Conservation (phyloP, 2,329 filamentous ascomycete species). For the Cladosporium colombiae region DNA sequence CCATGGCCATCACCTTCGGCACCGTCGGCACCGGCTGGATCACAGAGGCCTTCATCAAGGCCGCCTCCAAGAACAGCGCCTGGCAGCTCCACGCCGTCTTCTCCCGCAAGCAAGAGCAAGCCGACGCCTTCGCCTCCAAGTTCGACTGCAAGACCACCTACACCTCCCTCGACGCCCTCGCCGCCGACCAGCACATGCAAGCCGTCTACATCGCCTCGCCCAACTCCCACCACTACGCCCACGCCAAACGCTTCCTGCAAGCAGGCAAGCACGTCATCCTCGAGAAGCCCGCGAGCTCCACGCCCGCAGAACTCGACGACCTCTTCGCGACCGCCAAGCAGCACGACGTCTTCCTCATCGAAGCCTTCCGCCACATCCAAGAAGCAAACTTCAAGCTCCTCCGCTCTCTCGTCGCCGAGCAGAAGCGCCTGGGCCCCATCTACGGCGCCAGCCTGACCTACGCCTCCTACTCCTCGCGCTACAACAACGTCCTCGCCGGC, state of each 20-base stretch:
- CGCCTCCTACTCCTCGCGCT: constrained; percentile 48
- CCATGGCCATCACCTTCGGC: constrained; percentile 44
- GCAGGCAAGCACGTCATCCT: constrained; percentile 52
- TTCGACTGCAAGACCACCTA: constrained; percentile 41
- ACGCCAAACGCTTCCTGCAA: constrained; percentile 45
- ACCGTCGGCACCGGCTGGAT: constrained; percentile 54
- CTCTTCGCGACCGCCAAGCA: constrained; percentile 45
- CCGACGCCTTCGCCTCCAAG: constrained; percentile 46
- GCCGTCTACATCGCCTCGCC: constrained; percentile 53
- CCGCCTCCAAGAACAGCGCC: constrained; percentile 45
- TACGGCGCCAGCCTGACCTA: constrained; percentile 49
- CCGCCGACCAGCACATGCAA: constrained; percentile 41
- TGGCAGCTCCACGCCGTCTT: constrained; percentile 51
- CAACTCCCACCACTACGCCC: constrained; percentile 50
- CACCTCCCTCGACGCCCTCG: constrained; percentile 44
- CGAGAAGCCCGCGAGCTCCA: constrained; percentile 53
- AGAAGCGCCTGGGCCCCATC: constrained; percentile 43
- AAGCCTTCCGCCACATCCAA: constrained; percentile 53
- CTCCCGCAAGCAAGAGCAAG: constrained; percentile 47
- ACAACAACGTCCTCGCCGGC: constrained; percentile 49
- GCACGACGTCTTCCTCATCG: constrained; percentile 47
- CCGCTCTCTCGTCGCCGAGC: constrained; percentile 38
- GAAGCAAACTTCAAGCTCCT: constrained; percentile 52
- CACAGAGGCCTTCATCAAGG: constrained; percentile 49
- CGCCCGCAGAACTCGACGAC: constrained; percentile 44